Evolutionary conservation across 768 basidiomycete genomes (phyloP), one percentile per base, ranked within the genome.

Genomic region (Boletus rex-veris): DNA sequence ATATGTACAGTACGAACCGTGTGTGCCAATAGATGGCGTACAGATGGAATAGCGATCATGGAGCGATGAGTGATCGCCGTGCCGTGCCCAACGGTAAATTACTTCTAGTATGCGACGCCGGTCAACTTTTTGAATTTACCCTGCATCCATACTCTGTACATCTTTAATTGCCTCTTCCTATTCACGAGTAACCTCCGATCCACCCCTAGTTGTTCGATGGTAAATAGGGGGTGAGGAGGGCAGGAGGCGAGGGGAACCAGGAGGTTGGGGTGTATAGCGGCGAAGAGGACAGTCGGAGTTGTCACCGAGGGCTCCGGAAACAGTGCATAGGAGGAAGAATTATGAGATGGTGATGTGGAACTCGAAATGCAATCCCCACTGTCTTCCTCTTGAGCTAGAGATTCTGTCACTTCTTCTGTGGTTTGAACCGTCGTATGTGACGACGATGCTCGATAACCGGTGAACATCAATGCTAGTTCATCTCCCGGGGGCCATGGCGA

Each of bases 101-200:
- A 28, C 28, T 28, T 28, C 28, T 28, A 28, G 28, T 28, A 28
- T 7, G 7, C 28, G 28, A 28, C 28, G 28, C 28, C 30, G 14
- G 3, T 9, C 19, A 50, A 10, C 45, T 86, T 90, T 54, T 76
- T 75, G 64, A 92, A 92, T 65, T 86, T 88, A 1, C 83, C 90
- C 71, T 95, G 92, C 85, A 94, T 84, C 92, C 92, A 96, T 0
- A 94, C 88, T 43, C 97, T 78, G 68, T 96, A 98, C 97, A 99
- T 99, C 71, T 96, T 96, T 47, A 97, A 73, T 72, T 94, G 89
- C 54, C 91, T 77, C 73, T 97, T 98, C 43, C 97, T 79, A 65
- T 99, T 99, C 48, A 99, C 86, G 41, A 98, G 77, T 52, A 99
- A 72, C 40, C 97, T 79, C 7, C 94, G 77, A 74, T 99, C 97